Base-by-base conservation (phyloP, 345 rosid genomes). In the Eucalyptus urophylla region DNA sequence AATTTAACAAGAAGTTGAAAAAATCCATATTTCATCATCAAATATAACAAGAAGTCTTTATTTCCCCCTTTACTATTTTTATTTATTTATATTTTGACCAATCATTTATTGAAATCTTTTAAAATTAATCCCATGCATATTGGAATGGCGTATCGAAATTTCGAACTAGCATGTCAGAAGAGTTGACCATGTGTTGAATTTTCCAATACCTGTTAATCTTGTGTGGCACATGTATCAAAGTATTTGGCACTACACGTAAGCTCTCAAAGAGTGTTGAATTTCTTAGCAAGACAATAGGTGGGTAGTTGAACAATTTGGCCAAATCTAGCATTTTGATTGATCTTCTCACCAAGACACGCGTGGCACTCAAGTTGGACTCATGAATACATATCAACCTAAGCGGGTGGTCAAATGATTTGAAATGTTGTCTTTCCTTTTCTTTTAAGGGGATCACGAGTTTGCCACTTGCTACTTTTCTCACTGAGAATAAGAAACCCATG, bases 201-300 rank as follows among this genome's bases (percentile, higher is more conserved):
- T 53, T 53, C 5, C 11, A 19, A 53, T 0, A 53, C 11, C 5
- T 53, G 2, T 19, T 53, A 0, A 53, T 53, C 58, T 53, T 11
- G 2, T 53, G 25, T 53, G 0, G 58, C 58, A 53, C 56, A 19
- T 8, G 58, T 53, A 53, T 53, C 0, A 0, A 4, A 19, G 25
- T 53, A 0, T 19, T 53, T 0, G 5, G 19, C 58, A 53, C 2
- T 0, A 53, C 24, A 53, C 11, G 5, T 0, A 53, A 19, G 24
- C 1, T 53, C 5, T 53, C 10, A 53, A 19, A 53, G 58, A 53
- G 0, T 53, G 58, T 53, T 19, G 58, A 5, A 0, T 53, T 24
- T 56, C 62, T 56, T 56, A 56, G 56, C 10, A 53, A 0, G 56
- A 53, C 24, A 53, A 53, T 53, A 33, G 45, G 27, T 19, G 14